These are phyloP conservation scores for Linum trigynum DNA, from an alignment of 345 rosid species.

Conservation along the genomic window DNA sequence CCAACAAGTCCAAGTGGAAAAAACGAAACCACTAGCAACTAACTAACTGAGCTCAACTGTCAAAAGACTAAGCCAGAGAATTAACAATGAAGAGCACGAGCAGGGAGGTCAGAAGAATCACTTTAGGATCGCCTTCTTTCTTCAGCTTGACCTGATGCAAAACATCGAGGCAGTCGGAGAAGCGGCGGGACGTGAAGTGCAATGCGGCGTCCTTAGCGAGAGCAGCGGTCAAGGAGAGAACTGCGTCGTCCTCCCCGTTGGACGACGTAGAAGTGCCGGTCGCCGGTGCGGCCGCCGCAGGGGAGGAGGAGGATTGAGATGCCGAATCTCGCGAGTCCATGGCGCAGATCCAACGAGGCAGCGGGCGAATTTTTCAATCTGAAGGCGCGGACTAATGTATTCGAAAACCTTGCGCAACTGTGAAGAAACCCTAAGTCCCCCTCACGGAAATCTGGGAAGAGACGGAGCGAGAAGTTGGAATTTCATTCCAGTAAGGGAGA, in stretches of 20 bases:
- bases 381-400: too few relatives aligned
- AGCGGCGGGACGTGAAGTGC: slow-evolving; percentile 63
- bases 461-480: neutral
- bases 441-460: neutral
- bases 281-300: slow-evolving; percentile 8
- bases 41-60: neutral
- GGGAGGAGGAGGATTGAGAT: slow-evolving; percentile 3
- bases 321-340: slow-evolving; percentile 25
- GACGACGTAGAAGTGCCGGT: neutral
- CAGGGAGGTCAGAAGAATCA: slow-evolving; percentile 8
- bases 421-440: neutral
- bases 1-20: neutral
- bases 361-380: neutral
- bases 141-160: slow-evolving; percentile 54
- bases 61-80: neutral
- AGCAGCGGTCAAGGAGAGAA: slow-evolving; percentile 23
- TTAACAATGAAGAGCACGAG: neutral
- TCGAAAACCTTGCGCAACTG: too few relatives aligned
- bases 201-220: slow-evolving; percentile 72
- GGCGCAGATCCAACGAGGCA: slow-evolving; percentile 17
- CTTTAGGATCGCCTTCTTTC: slow-evolving; percentile 79
- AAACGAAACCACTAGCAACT: neutral
- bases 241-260: slow-evolving; percentile 16
- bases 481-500: neutral
- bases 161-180: slow-evolving; percentile 57